Evolutionary conservation across 345 rosid genomes (phyloP).

Genomic region (Gynandropsis gynandra): DNA sequence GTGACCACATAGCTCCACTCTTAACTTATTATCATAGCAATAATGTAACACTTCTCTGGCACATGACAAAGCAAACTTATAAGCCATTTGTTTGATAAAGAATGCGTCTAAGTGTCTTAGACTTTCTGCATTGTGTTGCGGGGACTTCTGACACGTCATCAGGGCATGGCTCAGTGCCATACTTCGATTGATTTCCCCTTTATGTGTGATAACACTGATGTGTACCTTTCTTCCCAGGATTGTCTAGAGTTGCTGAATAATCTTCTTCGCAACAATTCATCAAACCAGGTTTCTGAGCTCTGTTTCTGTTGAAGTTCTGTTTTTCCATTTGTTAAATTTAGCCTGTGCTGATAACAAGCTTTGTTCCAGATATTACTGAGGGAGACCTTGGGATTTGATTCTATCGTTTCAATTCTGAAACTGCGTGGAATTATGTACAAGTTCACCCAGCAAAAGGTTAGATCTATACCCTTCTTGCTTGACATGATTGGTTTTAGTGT

Average conservation of each 20-base stretch:
- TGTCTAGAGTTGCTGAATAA: conserved; percentile 91
- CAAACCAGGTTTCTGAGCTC: conserved; percentile 65
- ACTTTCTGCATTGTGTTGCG: background rate
- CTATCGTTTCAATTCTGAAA: conserved; percentile 63
- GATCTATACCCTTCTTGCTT: conserved; percentile 30
- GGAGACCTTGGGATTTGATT: conserved; percentile 87
- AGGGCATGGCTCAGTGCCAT: background rate
- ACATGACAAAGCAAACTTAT: conserved; percentile 2
- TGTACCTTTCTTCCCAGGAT: conserved; percentile 45
- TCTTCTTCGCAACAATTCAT: conserved; percentile 71
- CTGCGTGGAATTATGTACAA: conserved; percentile 71
- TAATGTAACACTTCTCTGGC: background rate
- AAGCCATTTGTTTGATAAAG: conserved; percentile 5
- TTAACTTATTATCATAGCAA: background rate
- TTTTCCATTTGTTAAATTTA: background rate
- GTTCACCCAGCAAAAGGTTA: conserved; percentile 96
- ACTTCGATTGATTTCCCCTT: conserved; percentile 6
- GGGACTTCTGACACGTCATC: conserved; percentile 1
- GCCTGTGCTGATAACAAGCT: conserved; percentile 24
- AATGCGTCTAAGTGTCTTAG: background rate
- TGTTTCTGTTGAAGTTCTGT: conserved; percentile 10
- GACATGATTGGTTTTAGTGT: conserved; percentile 4
- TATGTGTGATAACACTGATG: conserved; percentile 5
- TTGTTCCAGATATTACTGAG: conserved; percentile 64
- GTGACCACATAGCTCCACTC: conserved; percentile 27